These are phyloP conservation scores for Paragyromitra xinjiangensis DNA, from an alignment of 495 filamentous ascomycete species.

Conservation along the genomic window DNA sequence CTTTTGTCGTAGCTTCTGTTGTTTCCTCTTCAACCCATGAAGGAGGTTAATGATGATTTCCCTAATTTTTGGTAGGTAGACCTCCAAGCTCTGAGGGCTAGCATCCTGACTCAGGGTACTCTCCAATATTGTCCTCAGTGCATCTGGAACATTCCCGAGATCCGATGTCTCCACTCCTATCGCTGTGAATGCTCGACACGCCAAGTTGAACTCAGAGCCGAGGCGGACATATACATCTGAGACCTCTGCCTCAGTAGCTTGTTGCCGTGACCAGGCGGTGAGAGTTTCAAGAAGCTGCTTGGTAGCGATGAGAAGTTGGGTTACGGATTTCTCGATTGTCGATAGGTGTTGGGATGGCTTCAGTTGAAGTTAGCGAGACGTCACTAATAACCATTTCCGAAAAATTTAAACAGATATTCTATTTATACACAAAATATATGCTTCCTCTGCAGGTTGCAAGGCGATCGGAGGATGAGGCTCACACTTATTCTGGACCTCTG, in stretches of 20 bases:
- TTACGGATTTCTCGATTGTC: conserved; percentile 94
- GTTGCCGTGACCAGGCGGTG: conserved; percentile 93
- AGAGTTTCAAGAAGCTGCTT: conserved; percentile 97
- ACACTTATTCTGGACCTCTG: conserved; percentile 64
- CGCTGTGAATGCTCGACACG: conserved; percentile 91
- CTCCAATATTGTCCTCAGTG: conserved; percentile 87
- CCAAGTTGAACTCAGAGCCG: conserved; percentile 98
- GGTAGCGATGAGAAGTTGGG: conserved; percentile 94
- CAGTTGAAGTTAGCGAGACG: conserved; percentile 43
- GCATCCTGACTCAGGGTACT: conserved; percentile 97
- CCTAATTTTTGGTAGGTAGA: conserved; percentile 88
- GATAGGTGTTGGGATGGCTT: conserved; percentile 54
- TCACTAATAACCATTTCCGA: conserved; percentile 11
- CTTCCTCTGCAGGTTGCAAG: conserved; percentile 6
- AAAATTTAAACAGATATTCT: conserved; percentile 28
- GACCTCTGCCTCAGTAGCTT: conserved; percentile 89
- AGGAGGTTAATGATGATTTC: conserved; percentile 98
- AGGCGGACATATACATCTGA: conserved; percentile 97
- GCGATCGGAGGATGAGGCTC: conserved; percentile 32
- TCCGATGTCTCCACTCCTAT: conserved; percentile 95
- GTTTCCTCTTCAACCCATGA: conserved; percentile 94
- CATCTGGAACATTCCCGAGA: conserved; percentile 92
- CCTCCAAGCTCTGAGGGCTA: conserved; percentile 87
- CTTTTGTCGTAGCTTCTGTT: conserved; percentile 85
- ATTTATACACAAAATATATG: conserved; percentile 26